These are phyloP conservation scores for Lotus japonicus DNA, from an alignment of 306 rosid genomes.

Conservation along the genomic window DNA sequence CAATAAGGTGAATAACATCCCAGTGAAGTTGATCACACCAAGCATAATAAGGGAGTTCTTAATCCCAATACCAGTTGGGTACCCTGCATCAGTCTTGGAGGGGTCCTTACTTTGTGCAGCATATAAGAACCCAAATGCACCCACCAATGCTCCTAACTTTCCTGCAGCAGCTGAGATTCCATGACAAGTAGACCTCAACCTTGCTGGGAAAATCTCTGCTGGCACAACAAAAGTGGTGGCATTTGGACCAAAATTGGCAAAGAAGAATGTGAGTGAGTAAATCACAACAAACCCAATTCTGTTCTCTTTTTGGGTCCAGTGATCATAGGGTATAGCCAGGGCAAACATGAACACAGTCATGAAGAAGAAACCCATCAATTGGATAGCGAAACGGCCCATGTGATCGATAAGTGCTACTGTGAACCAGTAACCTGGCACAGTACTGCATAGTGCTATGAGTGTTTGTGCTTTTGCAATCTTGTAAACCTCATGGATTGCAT, in stretches of 20 bases:
- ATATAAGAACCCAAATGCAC: conserved; percentile 28
- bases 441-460: conserved; percentile 26
- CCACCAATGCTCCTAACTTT: conserved; percentile 22
- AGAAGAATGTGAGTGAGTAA: conserved; percentile 26
- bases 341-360: conserved; percentile 34
- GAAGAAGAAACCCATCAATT: conserved; percentile 31
- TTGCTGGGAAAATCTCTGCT: conserved; percentile 30
- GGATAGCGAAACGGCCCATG: conserved; percentile 22
- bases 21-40: conserved; percentile 14
- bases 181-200: conserved; percentile 29
- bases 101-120: conserved; percentile 22
- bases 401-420: conserved; percentile 25
- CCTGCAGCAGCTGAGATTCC: conserved; percentile 28
- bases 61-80: conserved; percentile 31
- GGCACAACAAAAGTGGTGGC: conserved; percentile 33
- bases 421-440: conserved; percentile 32
- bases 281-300: conserved; percentile 21
- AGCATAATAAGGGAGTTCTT: conserved; percentile 28
- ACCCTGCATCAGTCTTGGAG: conserved; percentile 21
- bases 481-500: conserved; percentile 28
- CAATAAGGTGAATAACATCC: conserved; percentile 19
- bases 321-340: conserved; percentile 21
- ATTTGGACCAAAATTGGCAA: conserved; percentile 29
- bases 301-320: conserved; percentile 18
- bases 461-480: conserved; percentile 18